These are phyloP conservation scores for Penicillium maclennaniae DNA, from an alignment of 495 filamentous ascomycete genomes.

Conservation along the genomic window DNA sequence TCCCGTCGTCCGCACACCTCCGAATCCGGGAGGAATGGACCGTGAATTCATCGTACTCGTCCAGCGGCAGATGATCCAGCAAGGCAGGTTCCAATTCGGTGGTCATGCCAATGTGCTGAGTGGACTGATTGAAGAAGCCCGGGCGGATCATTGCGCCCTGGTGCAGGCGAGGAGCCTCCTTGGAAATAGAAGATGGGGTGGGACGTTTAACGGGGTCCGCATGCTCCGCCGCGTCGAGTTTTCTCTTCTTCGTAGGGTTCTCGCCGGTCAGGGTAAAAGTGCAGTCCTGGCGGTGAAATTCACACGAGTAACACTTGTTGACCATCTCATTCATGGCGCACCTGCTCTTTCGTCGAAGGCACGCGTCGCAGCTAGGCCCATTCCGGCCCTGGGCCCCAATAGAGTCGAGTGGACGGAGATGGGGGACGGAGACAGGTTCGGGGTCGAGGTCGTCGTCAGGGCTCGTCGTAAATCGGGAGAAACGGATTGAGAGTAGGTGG, in stretches of 20 bases:
- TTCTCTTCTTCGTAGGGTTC: conserved; percentile 69
- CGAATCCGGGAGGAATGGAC: conserved; percentile 52
- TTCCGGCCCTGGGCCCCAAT: conserved; percentile 33
- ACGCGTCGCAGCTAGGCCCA: conserved; percentile 70
- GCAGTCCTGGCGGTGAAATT: conserved; percentile 53
- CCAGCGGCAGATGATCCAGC: conserved; percentile 43
- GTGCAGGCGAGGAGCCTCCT: conserved; percentile 25
- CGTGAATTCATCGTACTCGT: conserved; percentile 39
- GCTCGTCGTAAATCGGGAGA: conserved; percentile 26
- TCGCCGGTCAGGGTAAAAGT: conserved; percentile 50
- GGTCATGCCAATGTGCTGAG: conserved; percentile 51
- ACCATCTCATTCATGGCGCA: conserved; percentile 75
- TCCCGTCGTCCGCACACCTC: conserved; percentile 76
- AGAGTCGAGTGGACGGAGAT: conserved; percentile 25
- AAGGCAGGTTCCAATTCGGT: conserved; percentile 51
- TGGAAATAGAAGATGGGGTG: conserved; percentile 21
- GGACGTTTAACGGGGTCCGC: conserved; percentile 41
- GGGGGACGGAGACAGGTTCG: conserved; percentile 30
- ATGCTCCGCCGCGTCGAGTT: conserved; percentile 44
- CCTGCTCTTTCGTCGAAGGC: conserved; percentile 77
- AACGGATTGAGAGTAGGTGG: conserved; percentile 27
- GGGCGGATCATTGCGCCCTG: conserved; percentile 32
- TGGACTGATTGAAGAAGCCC: conserved; percentile 43
- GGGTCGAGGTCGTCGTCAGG: conserved; percentile 16
- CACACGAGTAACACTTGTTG: conserved; percentile 52